These are phyloP conservation scores for Calvatia gigantea DNA, from an alignment of 768 basidiomycete genomes.

Conservation along the genomic window DNA sequence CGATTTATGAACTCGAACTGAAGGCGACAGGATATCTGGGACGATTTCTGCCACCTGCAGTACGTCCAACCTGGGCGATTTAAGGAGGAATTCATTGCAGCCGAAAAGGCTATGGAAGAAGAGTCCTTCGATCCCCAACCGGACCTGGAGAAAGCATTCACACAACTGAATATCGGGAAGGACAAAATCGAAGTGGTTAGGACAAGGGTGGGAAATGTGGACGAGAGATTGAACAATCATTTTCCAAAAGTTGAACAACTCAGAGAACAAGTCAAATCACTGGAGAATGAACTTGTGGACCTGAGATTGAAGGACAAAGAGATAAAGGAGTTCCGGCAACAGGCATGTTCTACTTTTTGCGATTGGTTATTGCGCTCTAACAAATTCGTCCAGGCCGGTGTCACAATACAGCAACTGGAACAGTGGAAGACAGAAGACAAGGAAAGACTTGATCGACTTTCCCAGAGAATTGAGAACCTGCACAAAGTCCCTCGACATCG, in stretches of 20 bases:
- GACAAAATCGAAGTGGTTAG: not conserved
- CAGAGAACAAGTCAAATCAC: conserved; percentile 18
- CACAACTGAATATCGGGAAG: not conserved
- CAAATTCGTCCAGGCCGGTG: not conserved
- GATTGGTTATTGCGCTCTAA: not conserved
- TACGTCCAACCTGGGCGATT: not conserved
- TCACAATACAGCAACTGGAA: conserved; percentile 2
- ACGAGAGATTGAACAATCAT: not conserved
- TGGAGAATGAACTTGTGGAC: conserved; percentile 23
- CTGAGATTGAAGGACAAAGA: conserved; percentile 36
- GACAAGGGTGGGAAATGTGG: conserved; percentile 3
- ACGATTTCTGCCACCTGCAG: conserved; percentile 1
- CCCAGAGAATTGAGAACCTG: conserved; percentile 11
- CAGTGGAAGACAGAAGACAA: conserved; percentile 13
- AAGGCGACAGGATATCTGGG: conserved; percentile 9
- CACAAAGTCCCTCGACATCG: not conserved
- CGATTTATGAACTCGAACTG: conserved; percentile 4
- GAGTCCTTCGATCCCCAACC: not conserved
- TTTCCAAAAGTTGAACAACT: conserved; percentile 11
- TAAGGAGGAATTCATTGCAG: not conserved
- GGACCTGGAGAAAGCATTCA: not conserved
- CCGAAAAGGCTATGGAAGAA: conserved; percentile 5
- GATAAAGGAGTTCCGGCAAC: conserved; percentile 28
- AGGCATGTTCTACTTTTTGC: conserved; percentile 15
- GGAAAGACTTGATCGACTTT: conserved; percentile 18